phyloP scores from a whole-genome alignment of 768 basidiomycete species.

The Termitomyces sp. region DNA sequence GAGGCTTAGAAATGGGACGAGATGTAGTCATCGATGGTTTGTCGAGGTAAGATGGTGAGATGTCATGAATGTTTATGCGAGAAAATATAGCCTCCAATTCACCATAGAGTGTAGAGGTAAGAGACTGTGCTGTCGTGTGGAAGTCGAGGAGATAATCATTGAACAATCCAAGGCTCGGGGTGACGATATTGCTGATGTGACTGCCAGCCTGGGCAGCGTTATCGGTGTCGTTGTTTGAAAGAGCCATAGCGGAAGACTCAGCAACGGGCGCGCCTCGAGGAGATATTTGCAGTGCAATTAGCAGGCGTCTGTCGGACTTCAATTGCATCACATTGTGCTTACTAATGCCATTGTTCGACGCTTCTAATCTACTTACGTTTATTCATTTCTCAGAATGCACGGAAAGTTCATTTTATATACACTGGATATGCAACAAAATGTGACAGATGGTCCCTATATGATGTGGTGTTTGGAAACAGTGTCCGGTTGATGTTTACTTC shows the following conservation, averaged over 20 bases:
- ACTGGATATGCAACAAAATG: not conserved
- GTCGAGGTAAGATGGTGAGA: not conserved
- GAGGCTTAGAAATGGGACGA: not conserved
- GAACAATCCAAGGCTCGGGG: not conserved
- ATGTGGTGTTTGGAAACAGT: not conserved
- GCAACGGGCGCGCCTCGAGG: not conserved
- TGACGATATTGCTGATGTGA: not conserved
- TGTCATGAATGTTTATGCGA: not conserved
- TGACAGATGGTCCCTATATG: not conserved
- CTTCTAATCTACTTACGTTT: not conserved
- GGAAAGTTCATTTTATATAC: no score
- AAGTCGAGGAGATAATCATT: constrained; percentile 4
- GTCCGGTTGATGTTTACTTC: not conserved
- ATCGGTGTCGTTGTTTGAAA: not conserved
- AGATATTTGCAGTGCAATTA: not conserved
- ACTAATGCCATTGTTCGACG: constrained; percentile 8
- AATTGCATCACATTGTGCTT: not conserved
- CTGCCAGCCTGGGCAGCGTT: not conserved
- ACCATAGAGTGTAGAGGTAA: not conserved
- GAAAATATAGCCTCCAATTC: constrained; percentile 6
- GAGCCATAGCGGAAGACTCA: not conserved
- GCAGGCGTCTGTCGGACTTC: not conserved
- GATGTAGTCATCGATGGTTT: not conserved
- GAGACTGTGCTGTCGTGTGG: not conserved
- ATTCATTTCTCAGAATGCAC: not conserved